phyloP scores from a whole-genome alignment of 495 filamentous ascomycete species.

The Neurospora sp. region DNA sequence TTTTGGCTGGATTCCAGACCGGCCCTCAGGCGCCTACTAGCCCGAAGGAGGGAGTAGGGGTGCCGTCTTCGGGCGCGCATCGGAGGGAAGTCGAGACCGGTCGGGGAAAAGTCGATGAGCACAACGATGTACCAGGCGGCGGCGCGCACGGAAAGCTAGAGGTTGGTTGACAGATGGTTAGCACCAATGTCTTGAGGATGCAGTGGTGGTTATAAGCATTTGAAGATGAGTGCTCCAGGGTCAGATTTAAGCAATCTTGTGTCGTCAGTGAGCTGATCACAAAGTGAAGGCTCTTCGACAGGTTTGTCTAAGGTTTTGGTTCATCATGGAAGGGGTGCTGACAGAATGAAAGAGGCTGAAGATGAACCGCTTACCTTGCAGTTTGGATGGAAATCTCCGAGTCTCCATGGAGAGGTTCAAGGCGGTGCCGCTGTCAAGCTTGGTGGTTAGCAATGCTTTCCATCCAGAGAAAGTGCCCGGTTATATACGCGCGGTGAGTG shows the following conservation, averaged over 20 bases:
- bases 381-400: neutral
- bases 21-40: neutral
- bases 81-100: neutral
- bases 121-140: neutral
- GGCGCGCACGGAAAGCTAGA: neutral
- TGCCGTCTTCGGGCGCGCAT: neutral
- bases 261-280: neutral
- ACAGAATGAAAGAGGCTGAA: neutral
- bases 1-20: neutral
- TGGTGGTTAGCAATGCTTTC: neutral
- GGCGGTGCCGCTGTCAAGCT: neutral
- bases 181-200: neutral
- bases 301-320: neutral
- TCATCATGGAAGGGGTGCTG: neutral
- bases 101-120: neutral
- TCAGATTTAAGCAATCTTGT: neutral
- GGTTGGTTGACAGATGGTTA: neutral
- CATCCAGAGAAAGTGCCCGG: neutral
- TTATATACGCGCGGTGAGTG: neutral
- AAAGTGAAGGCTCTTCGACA: neutral
- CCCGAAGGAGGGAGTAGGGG: neutral
- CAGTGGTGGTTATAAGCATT: neutral
- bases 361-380: neutral
- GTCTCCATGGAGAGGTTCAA: neutral
- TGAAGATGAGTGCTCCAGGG: neutral